Base-by-base conservation (phyloP, 495 filamentous ascomycete species). In the Aspergillus coremiiformis region DNA sequence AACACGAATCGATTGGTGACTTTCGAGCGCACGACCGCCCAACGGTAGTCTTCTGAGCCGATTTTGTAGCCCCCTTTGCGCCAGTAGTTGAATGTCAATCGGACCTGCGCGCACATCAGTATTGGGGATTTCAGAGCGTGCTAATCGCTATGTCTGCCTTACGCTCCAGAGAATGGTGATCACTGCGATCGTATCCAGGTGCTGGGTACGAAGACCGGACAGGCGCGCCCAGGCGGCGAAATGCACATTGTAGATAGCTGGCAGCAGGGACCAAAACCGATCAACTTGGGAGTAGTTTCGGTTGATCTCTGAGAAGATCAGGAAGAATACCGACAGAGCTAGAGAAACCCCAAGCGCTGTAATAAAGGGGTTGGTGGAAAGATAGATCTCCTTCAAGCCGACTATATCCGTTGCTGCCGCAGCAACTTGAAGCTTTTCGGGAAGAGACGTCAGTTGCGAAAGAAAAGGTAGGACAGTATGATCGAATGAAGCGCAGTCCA, bases 1-100 rank as follows among this genome's bases (percentile, higher is more conserved):
- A 94, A 94, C 12, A 84, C 59, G 22, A 73, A 69, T 3, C 69
- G 68, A 54, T 71, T 77, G 67, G 71, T 71, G 30, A 80, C 68
- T 37, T 75, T 66, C 17, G 74, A 61, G 48, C 71, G 74, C 30
- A 85, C 55, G 15, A 83, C 72, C 37, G 70, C 54, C 92, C 92
- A 96, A 65, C 94, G 81, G 66, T 99, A 99, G 68, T 99, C 94
- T 67, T 99, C 91, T 10, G 81, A 84, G 24, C 93, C 92, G 52
- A 89, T 76, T 21, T 72, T 68, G 65, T 97, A 99, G 15, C 94
- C 94, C 17, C 94, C 94, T 67, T 88, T 94, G 45, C 94, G 86
- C 86, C 87, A 96, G 67, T 95, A 99, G 70, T 99, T 99, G 79
- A 78, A 96, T 2, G 93, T 95, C 62, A 99, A 72, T 33, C 94